phyloP scores from a whole-genome alignment of 441 rosid species.

The Euphorbia schlechtendalii region DNA sequence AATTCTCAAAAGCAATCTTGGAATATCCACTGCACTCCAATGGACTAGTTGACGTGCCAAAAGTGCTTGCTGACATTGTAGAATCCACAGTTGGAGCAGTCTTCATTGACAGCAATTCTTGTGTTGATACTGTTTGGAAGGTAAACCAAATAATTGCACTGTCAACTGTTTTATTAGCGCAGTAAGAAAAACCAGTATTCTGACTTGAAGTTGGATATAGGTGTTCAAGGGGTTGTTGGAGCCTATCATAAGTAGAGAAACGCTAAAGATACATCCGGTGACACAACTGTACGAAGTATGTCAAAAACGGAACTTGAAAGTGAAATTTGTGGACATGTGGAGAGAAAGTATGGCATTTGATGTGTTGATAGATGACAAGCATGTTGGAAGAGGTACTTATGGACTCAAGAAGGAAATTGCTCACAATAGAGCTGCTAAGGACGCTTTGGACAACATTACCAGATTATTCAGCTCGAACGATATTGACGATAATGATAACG shows the following conservation, averaged over 20 bases:
- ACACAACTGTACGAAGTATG: constrained; percentile 44
- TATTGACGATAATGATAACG: too few relatives aligned
- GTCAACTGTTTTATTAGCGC: neutral
- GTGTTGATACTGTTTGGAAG: constrained; percentile 39
- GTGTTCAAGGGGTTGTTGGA: constrained; percentile 48
- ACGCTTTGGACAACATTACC: constrained; percentile 42
- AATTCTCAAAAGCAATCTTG: constrained; percentile 37
- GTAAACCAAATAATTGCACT: constrained; percentile 22
- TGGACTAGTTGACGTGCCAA: constrained; percentile 50
- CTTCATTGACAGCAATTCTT: constrained; percentile 34
- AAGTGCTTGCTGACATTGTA: constrained; percentile 53
- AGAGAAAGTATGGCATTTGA: constrained; percentile 21
- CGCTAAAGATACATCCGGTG: constrained; percentile 39
- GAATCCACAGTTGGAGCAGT: constrained; percentile 55
- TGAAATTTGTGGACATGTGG: constrained; percentile 50
- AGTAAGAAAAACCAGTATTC: too few relatives aligned
- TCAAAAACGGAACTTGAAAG: constrained; percentile 45
- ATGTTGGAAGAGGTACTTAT: constrained; percentile 37
- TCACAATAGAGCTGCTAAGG: constrained; percentile 48
- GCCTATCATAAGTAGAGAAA: constrained; percentile 40
- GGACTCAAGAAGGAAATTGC: constrained; percentile 53
- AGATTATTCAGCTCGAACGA: constrained; percentile 11
- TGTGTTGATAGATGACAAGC: constrained; percentile 33
- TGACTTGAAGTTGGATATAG: constrained; percentile 25
- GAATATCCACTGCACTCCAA: constrained; percentile 49